Conservation (phyloP, 805 yeast genomes). For the Candida vartiovaarae region DNA sequence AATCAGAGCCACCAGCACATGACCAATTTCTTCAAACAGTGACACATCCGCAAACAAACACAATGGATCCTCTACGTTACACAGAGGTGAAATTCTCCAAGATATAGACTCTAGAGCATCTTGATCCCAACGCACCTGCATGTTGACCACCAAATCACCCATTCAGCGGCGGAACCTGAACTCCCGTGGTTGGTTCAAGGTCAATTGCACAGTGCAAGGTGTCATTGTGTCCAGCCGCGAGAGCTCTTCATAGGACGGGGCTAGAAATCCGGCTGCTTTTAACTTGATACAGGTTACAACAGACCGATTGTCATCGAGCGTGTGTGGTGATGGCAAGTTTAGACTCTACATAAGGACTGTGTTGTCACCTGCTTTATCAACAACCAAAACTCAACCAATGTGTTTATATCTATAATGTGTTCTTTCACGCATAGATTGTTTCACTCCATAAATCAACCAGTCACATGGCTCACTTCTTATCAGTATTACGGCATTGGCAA, state of each 20-base stretch:
- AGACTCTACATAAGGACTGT: neutral
- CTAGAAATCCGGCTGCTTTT: constrained; percentile 1
- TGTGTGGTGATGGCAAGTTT: neutral
- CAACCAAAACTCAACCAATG: no score
- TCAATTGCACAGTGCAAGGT: neutral
- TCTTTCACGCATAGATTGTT: no score
- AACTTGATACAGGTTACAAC: neutral
- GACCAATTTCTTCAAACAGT: no score
- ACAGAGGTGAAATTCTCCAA: constrained; percentile 1
- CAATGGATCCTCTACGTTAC: neutral
- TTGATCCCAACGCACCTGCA: neutral
- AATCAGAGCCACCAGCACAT: no score
- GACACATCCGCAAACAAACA: neutral
- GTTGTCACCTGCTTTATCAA: neutral
- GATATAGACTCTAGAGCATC: neutral
- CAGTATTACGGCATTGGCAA: neutral
- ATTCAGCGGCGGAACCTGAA: neutral
- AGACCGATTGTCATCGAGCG: neutral
- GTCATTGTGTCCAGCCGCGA: neutral
- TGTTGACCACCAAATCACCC: neutral
- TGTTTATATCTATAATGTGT: no score
- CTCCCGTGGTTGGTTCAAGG: neutral
- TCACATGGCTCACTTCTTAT: neutral
- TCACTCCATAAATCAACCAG: no score
- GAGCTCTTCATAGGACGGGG: neutral